A percentile compares a stretch with the other conserved stretches of the same genome.
These are phyloP conservation scores for Nigrospora oryzae DNA, from an alignment of 2,329 filamentous ascomycete species.

Conservation along the genomic window DNA sequence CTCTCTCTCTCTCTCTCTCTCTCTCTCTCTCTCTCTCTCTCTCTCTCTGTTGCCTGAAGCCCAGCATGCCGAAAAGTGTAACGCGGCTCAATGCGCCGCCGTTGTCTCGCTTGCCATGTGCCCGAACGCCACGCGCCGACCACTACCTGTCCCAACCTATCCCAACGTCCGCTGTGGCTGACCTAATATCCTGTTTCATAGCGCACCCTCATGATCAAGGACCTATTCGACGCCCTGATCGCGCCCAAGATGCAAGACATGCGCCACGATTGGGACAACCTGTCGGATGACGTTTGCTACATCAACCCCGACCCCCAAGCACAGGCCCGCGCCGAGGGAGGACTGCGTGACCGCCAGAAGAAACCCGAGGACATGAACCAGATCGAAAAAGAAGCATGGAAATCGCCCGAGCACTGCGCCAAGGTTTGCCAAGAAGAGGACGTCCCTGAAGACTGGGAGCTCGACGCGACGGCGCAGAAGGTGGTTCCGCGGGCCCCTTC, in stretches of 20 bases:
- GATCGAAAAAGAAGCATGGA: conserved; percentile 35
- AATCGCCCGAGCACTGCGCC: conserved; percentile 35
- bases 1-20: no score
- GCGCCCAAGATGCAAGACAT: conserved; percentile 29
- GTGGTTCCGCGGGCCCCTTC: conserved; percentile 3
- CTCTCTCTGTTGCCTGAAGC: no score
- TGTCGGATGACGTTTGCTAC: conserved; percentile 38
- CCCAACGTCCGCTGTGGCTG: background rate
- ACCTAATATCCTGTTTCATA: conserved; percentile 14
- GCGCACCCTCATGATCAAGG: conserved; percentile 35
- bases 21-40: no score
- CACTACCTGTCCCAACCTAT: background rate
- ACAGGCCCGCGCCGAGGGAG: conserved; percentile 22
- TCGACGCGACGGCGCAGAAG: conserved; percentile 12
- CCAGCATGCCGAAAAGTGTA: no score
- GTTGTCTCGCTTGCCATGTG: no score
- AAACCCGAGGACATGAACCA: conserved; percentile 28
- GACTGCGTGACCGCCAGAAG: conserved; percentile 25
- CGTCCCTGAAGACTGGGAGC: conserved; percentile 24
- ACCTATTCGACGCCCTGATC: conserved; percentile 41
- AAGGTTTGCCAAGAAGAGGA: conserved; percentile 37
- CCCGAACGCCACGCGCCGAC: no score
- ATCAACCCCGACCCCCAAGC: conserved; percentile 26
- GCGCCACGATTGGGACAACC: conserved; percentile 44
- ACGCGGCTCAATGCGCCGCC: no score